These are phyloP conservation scores for Colletotrichum musicola DNA, from an alignment of 2,329 filamentous ascomycete genomes.

Conservation along the genomic window DNA sequence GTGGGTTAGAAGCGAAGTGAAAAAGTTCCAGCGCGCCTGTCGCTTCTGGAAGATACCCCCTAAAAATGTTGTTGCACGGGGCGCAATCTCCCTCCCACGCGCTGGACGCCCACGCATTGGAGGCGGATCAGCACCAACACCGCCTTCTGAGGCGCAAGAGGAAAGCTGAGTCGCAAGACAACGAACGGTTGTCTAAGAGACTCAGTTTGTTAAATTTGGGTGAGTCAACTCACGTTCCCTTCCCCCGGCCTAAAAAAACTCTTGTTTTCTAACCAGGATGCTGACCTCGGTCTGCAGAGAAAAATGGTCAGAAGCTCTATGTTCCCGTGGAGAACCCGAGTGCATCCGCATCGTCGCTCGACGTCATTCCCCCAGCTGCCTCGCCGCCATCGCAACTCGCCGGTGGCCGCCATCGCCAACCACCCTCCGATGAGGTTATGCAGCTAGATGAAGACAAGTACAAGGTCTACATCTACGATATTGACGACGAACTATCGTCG, in stretches of 20 bases:
- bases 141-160: slow-evolving; percentile 61
- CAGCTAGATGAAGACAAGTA: slow-evolving; percentile 87
- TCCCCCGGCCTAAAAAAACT: background rate
- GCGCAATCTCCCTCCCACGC: slow-evolving; percentile 46
- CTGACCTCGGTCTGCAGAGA: slow-evolving; percentile 60
- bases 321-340: slow-evolving; percentile 69
- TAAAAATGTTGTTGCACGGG: slow-evolving; percentile 52
- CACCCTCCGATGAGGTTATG: slow-evolving; percentile 71
- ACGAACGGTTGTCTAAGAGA: slow-evolving; percentile 85
- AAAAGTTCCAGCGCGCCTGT: slow-evolving; percentile 27
- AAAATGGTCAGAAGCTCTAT: slow-evolving; percentile 74
- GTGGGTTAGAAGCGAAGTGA: slow-evolving; percentile 6
- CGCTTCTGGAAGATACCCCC: slow-evolving; percentile 16
- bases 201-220: slow-evolving; percentile 86
- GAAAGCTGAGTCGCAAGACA: slow-evolving; percentile 71
- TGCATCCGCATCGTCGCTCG: slow-evolving; percentile 37
- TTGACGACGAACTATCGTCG: slow-evolving; percentile 85
- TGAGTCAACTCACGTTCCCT: slow-evolving; percentile 55
- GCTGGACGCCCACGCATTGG: slow-evolving; percentile 34
- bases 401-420: slow-evolving; percentile 28
- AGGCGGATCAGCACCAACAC: slow-evolving; percentile 37
- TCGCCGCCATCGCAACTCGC: slow-evolving; percentile 39
- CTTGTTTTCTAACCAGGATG: slow-evolving; percentile 30
- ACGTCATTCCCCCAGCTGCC: slow-evolving; percentile 41
- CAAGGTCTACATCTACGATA: slow-evolving; percentile 90